Conservation (phyloP, 805 yeast species). For the Scheffersomyces lignosus region DNA sequence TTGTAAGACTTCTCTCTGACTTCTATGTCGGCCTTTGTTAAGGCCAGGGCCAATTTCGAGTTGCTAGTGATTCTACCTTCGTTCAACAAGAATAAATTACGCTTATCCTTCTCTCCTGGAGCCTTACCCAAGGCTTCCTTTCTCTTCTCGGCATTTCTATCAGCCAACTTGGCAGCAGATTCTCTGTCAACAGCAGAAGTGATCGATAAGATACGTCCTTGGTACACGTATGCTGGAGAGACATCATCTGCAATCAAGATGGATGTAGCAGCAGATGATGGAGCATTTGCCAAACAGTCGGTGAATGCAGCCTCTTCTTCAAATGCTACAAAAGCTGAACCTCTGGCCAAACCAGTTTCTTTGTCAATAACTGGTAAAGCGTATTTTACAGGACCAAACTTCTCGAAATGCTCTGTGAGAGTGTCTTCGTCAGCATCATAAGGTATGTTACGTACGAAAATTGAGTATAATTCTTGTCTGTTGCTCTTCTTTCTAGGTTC, state of each 20-base stretch:
- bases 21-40: slow-evolving; percentile 75
- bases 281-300: slow-evolving; percentile 75
- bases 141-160: slow-evolving; percentile 70
- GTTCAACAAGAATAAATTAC: slow-evolving; percentile 82
- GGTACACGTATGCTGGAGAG: slow-evolving; percentile 82
- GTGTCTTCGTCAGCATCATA: slow-evolving; percentile 88
- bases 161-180: slow-evolving; percentile 73
- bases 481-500: slow-evolving; percentile 44
- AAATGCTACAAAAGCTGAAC: slow-evolving; percentile 95
- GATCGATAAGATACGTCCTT: slow-evolving; percentile 86
- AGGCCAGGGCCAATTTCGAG: slow-evolving; percentile 71
- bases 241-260: slow-evolving; percentile 90
- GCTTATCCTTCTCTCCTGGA: slow-evolving; percentile 75
- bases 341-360: slow-evolving; percentile 82
- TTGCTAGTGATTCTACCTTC: slow-evolving; percentile 89
- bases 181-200: slow-evolving; percentile 85
- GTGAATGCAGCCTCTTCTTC: slow-evolving; percentile 57
- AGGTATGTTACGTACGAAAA: slow-evolving; percentile 91
- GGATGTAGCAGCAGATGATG: slow-evolving; percentile 60
- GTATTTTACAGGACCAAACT: slow-evolving; percentile 86
- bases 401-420: slow-evolving; percentile 71
- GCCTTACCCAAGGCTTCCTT: slow-evolving; percentile 77
- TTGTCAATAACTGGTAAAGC: slow-evolving; percentile 92
- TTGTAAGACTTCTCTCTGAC: slow-evolving; percentile 85
- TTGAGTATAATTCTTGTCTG: slow-evolving; percentile 66